A percentile compares a stretch with the other conserved stretches of the same genome.
phyloP scores from a whole-genome alignment of 106 monocot genomes.

The Iris macrosiphon region DNA sequence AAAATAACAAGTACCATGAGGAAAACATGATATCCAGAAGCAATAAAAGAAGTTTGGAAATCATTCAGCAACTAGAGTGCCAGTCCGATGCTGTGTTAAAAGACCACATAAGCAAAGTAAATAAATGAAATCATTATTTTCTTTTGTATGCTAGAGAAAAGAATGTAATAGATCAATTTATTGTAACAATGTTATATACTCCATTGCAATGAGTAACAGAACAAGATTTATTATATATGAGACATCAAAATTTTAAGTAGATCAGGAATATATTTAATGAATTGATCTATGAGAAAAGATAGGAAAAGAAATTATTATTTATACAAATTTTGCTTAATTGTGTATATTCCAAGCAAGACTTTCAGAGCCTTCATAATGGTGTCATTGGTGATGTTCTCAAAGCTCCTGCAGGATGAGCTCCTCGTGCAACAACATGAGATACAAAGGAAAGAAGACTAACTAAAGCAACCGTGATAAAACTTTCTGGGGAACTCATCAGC shows the following conservation, averaged over 20 bases:
- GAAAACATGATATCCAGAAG: no score
- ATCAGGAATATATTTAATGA: no score
- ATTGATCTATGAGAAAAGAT: no score
- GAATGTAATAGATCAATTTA: neutral
- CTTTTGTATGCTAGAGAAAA: neutral
- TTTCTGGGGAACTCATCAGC: no score
- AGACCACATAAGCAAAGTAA: neutral
- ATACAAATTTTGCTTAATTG: neutral
- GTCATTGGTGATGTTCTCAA: conserved; percentile 34
- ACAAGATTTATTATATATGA: conserved; percentile 82
- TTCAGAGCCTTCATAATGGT: conserved; percentile 63
- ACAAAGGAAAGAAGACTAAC: no score
- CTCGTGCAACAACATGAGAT: no score
- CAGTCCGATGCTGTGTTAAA: conserved; percentile 74
- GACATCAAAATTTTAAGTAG: no score
- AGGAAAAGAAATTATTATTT: neutral
- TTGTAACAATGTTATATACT: conserved; percentile 18
- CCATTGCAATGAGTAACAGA: conserved; percentile 74
- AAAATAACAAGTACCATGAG: no score
- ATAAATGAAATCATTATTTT: neutral
- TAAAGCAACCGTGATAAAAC: no score
- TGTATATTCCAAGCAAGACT: conserved; percentile 66
- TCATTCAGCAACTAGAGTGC: conserved; percentile 81
- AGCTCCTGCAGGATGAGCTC: conserved; percentile 43
- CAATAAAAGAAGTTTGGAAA: no score